These are phyloP conservation scores for Entonaema liquescens DNA, from an alignment of 495 filamentous ascomycete species.

Conservation along the genomic window DNA sequence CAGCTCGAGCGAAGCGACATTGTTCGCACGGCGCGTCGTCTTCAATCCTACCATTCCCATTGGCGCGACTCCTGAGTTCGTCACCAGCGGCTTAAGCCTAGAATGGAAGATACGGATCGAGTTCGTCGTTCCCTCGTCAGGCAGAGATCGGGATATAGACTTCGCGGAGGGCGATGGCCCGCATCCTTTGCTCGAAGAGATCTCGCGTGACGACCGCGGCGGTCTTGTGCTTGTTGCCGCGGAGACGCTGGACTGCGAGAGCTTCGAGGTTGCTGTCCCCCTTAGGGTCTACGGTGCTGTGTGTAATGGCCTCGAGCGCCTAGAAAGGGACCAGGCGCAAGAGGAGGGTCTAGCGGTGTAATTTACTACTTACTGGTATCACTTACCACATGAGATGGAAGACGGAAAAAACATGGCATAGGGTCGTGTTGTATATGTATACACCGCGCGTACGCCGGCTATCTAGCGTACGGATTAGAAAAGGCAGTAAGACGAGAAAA, in stretches of 20 bases:
- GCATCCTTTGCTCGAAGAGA: constrained; percentile 65
- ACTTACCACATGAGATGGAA: not conserved
- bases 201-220: constrained; percentile 76
- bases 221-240: constrained; percentile 70
- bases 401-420: not conserved
- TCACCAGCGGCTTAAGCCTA: constrained; percentile 83
- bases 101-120: constrained; percentile 90
- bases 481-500: not conserved
- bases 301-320: constrained; percentile 53
- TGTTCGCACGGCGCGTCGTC: constrained; percentile 78
- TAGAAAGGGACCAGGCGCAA: constrained; percentile 58
- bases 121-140: constrained; percentile 73
- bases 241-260: constrained; percentile 82
- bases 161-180: constrained; percentile 17
- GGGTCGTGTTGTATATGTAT: not conserved
- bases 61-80: constrained; percentile 83
- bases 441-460: not conserved
- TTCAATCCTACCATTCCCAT: constrained; percentile 84
- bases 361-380: not conserved
- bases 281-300: constrained; percentile 81
- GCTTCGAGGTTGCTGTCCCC: constrained; percentile 88
- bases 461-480: constrained; percentile 9
- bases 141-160: constrained; percentile 20
- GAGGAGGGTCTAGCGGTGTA: constrained; percentile 61
- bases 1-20: constrained; percentile 76